Percentiles rank a stretch among this genome's conserved stretches.
Evolutionary conservation across 495 filamentous ascomycete genomes (phyloP).

Genomic region (Aspergillus taichungensis): DNA sequence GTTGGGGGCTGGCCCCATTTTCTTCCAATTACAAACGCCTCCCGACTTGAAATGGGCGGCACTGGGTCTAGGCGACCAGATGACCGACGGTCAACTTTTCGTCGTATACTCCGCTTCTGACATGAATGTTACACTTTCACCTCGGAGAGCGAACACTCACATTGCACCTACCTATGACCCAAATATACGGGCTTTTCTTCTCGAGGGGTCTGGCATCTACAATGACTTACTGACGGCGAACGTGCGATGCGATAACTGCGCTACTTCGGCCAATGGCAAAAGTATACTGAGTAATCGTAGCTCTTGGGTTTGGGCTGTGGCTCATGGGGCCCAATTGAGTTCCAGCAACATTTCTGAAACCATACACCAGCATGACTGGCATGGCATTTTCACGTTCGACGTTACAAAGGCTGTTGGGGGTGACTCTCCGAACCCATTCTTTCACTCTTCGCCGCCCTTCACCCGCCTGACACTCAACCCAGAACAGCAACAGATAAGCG

Average conservation of each 20-base stretch:
- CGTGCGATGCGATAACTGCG: slow-evolving; percentile 47
- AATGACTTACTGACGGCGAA: slow-evolving; percentile 51
- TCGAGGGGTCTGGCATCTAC: slow-evolving; percentile 49
- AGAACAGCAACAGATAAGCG: slow-evolving; percentile 8
- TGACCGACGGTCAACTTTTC: slow-evolving; percentile 55
- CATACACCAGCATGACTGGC: slow-evolving; percentile 49
- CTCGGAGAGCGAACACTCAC: slow-evolving; percentile 41
- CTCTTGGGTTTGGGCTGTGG: slow-evolving; percentile 55
- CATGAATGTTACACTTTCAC: slow-evolving; percentile 51
- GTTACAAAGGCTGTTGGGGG: slow-evolving; percentile 45
- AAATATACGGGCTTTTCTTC: slow-evolving; percentile 35
- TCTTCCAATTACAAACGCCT: slow-evolving; percentile 51
- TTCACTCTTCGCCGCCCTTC: slow-evolving; percentile 5
- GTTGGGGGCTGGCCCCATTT: slow-evolving; percentile 30
- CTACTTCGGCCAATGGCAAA: slow-evolving; percentile 39
- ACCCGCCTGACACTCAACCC: slow-evolving; percentile 5
- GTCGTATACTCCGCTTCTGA: slow-evolving; percentile 51
- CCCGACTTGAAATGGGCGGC: slow-evolving; percentile 49
- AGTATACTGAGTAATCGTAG: slow-evolving; percentile 32
- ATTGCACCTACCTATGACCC: slow-evolving; percentile 40
- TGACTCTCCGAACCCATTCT: slow-evolving; percentile 52
- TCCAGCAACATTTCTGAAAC: slow-evolving; percentile 34
- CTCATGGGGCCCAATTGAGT: slow-evolving; percentile 43
- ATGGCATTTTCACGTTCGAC: slow-evolving; percentile 46
- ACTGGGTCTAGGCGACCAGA: slow-evolving; percentile 47